Evolutionary conservation across 2,329 filamentous ascomycete genomes (phyloP), one percentile per base, ranked within the genome.

Genomic region (Graphilbum ipis-grandicollis): DNA sequence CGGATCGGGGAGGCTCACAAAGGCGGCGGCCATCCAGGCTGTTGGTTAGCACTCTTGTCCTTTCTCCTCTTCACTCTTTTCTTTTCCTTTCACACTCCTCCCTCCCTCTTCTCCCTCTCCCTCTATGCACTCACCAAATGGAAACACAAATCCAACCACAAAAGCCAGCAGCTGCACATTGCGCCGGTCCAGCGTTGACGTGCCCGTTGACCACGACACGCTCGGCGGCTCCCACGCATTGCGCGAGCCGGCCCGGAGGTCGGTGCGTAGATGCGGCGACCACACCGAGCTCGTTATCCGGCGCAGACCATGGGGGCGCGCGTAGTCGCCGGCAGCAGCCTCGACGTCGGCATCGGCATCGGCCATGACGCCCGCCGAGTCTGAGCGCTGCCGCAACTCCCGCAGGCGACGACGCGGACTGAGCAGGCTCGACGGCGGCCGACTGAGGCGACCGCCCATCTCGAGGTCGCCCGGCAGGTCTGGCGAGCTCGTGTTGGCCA

Each of bases 131-230:
- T 56, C 58, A 79, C 74, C 64, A 42, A 84, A 66, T 6, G 82
- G 84, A 49, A 84, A 72, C 33, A 88, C 59, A 49, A 92, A 92
- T 19, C 84, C 84, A 33, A 78, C 31, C 38, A 75, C 71, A 56
- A 92, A 92, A 34, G 82, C 60, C 36, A 79, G 60, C 22, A 88
- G 67, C 54, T 92, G 84, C 33, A 74, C 58, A 49, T 86, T 86
- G 42, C 79, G 69, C 43, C 70, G 68, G 35, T 75, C 75, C 43
- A 79, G 64, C 4, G 71, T 50, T 14, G 41, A 38, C 1, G 68
- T 65, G 26, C 68, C 70, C 71, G 3, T 68, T 56, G 9, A 68
- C 56, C 75, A 79, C 41, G 74, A 71, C 18, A 79, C 58, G 2
- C 75, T 76, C 1, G 83, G 83, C 2, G 82, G 75, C 41, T 75